A percentile compares a stretch with the other conserved stretches of the same genome.
phyloP scores from a whole-genome alignment of 257 asterid species.

The Coffea eugenioides region DNA sequence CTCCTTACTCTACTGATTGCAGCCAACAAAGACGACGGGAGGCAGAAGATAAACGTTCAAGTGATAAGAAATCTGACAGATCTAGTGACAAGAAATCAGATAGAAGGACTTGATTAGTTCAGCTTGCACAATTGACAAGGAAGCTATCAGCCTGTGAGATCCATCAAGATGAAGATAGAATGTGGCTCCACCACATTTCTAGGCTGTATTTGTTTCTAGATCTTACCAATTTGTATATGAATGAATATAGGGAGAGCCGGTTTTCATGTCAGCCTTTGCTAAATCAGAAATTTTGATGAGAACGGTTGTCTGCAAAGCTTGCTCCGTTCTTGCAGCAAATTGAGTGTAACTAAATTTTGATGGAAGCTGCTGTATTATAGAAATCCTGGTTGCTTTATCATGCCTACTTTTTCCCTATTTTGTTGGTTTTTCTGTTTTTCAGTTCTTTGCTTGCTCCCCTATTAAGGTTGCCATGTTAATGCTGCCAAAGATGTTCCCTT shows the following conservation, averaged over 20 bases:
- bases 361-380: not conserved
- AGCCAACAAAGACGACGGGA: constrained; percentile 45
- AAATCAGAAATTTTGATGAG: not conserved
- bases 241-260: not conserved
- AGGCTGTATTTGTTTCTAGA: not conserved
- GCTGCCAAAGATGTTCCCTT: not conserved
- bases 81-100: constrained; percentile 39
- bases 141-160: not conserved
- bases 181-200: not conserved
- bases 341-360: not conserved
- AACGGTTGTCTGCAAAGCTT: not conserved
- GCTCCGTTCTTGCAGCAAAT: not conserved
- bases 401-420: not conserved
- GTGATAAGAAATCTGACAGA: constrained; percentile 34
- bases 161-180: not conserved
- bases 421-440: not conserved
- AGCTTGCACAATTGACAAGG: not conserved
- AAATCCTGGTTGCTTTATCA: not conserved
- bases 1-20: not conserved
- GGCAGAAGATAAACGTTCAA: constrained; percentile 38
- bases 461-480: not conserved
- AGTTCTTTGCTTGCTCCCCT: not conserved
- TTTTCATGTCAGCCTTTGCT: not conserved
- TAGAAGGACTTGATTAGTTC: constrained; percentile 33
- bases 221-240: constrained; percentile 6